Base-by-base conservation (phyloP, 805 yeast species). In the Komagataella mondaviorum region DNA sequence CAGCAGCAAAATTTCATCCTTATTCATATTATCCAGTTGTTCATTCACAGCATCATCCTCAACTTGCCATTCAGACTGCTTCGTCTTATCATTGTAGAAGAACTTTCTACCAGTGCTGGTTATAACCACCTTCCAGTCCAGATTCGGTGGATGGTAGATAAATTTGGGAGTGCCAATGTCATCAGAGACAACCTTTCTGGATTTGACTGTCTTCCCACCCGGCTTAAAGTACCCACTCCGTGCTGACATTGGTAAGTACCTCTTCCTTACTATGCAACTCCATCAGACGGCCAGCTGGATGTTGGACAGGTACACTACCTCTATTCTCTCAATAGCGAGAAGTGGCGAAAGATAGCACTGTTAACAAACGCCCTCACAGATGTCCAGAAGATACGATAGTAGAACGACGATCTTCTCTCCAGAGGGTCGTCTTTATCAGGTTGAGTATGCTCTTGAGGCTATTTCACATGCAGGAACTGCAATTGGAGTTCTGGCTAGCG, bases 361-460 rank as follows among this genome's bases (percentile, higher is more conserved):
- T 23, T 17, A 20, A 48, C 46, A 24, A 17, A 48, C 23, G 45
- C 44, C 23, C 23, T 48, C 18, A 39, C 39, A n/a, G 20, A 78
- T 78, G 83, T 88, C 96, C 59, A 85, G 98, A 85, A 83, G 99
- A 79, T 93, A 93, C 88, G 99, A 93, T 71, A 85, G 96, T 55
- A 81, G 99, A 77, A 93, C 99, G 50, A 93, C 99, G 4, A 95
- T 93, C 63, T 93, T 93, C 71, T 91, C 98, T 45, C 99, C 99
- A 7, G 99, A 93, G 67, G 99, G 99, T 45, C 81, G 99, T 69
- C 76, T 93, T 53, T 93, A 93, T 70, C 99, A 93, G 71, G 91
- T 89, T 18, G 99, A 93, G 69, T 93, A 93, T 61, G 99, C 98
- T 3, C 80, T 89, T 63, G 98, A 93, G 67, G 90, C 91, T 17